Conservation (phyloP, 257 asterid genomes). For the Lycium ferocissimum region DNA sequence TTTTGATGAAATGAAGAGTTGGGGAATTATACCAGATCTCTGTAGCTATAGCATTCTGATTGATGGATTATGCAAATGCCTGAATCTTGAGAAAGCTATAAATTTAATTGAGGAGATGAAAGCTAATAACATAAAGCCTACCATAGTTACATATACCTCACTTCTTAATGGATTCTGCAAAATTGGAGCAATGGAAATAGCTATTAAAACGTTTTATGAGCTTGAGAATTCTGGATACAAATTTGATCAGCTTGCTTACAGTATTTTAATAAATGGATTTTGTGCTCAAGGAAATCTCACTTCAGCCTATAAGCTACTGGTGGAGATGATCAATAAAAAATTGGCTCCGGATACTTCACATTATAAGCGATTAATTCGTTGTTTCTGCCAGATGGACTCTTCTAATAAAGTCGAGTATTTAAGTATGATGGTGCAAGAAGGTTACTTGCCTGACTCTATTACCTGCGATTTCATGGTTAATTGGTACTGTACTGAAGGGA, state of each 20-base stretch:
- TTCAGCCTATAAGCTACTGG: constrained; percentile 48
- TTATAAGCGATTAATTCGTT: constrained; percentile 48
- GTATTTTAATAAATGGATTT: constrained; percentile 57
- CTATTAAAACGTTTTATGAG: constrained; percentile 48
- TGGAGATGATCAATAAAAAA: constrained; percentile 58
- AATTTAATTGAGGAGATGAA: constrained; percentile 55
- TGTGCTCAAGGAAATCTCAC: constrained; percentile 55
- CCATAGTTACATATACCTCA: constrained; percentile 58
- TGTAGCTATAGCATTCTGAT: constrained; percentile 64
- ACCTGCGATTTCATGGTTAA: constrained; percentile 45
- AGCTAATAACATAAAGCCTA: constrained; percentile 48
- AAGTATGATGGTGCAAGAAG: constrained; percentile 40
- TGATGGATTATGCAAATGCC: constrained; percentile 58
- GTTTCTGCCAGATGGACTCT: constrained; percentile 52
- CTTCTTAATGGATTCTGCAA: constrained; percentile 53
- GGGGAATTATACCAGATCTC: constrained; percentile 52
- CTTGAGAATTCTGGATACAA: constrained; percentile 49
- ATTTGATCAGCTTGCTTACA: constrained; percentile 54
- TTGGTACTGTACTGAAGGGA: constrained; percentile 53
- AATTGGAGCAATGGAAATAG: constrained; percentile 44
- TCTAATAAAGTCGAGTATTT: constrained; percentile 46
- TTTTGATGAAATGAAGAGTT: constrained; percentile 55
- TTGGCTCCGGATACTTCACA: constrained; percentile 47
- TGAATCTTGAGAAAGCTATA: constrained; percentile 47
- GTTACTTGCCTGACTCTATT: constrained; percentile 37